Base-by-base conservation (phyloP, 2,329 filamentous ascomycete genomes). In the Aspergillus pseudoglaucus region DNA sequence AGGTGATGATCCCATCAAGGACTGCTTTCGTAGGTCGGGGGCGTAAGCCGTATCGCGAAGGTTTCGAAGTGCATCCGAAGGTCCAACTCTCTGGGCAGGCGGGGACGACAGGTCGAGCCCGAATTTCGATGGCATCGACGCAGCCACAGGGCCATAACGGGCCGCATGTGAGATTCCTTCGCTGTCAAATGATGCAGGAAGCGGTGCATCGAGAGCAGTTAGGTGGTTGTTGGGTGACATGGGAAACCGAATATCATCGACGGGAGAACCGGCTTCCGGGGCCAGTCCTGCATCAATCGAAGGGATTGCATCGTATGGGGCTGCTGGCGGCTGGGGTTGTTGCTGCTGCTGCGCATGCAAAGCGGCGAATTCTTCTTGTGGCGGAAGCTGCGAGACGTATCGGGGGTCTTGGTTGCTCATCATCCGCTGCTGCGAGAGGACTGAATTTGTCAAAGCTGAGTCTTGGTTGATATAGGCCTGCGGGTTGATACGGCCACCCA, bases 121-220 rank as follows among this genome's bases (percentile, higher is more conserved):
- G 60, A 97, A 96, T 59, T 91, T 88, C 45, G 89, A 88, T 8
- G 93, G 93, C 9, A 97, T 87, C 0, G 91, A 97, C 0, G 90
- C 88, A 6, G 91, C 90, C 68, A 94, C 90, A 0, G 90, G 89
- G 0, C 88, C 93, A 65, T 90, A 90, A 50, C 89, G 83, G 15
- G 91, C 90, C 53, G 89, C 90, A 65, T 91, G 88, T 9, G 90
- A 96, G 46, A 96, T 88, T 44, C 90, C 91, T 62, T 96, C 93
- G 59, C 90, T 95, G 69, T 97, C 93, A 66, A 97, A 96, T 0
- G 91, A 97, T 7, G 90, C 88, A 1, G 93, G 93, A 7, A 97
- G 79, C 14, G 89, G 90, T 2, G 90, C 93, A 71, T 97, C 91
- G 53, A 96, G 79, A 12, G 94, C 88, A n/a, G 88, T 93, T n/a